Conservation (phyloP, 1,284 basidiomycete genomes). For the Xerocomus tenax region DNA sequence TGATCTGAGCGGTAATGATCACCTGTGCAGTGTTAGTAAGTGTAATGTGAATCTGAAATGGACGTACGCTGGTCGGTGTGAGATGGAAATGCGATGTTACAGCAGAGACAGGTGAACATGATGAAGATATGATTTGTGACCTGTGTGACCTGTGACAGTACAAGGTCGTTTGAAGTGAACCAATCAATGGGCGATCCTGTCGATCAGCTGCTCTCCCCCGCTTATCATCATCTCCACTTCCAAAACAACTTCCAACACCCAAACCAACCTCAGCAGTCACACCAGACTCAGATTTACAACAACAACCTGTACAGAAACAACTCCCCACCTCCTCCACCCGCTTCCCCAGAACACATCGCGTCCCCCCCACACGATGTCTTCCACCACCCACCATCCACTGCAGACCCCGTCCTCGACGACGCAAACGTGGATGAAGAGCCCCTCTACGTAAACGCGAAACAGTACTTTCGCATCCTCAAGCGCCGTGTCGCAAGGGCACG, state of each 20-base stretch:
- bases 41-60: neutral
- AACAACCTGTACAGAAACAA: conserved; percentile 23
- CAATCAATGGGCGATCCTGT: conserved; percentile 54
- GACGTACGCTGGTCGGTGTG: conserved; percentile 77
- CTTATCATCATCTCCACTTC: conserved; percentile 49
- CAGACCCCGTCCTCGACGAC: conserved; percentile 22
- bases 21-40: conserved; percentile 39
- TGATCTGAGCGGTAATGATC: conserved; percentile 90
- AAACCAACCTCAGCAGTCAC: conserved; percentile 12
- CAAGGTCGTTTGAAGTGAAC: conserved; percentile 25
- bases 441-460: conserved; percentile 94
- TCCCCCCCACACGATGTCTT: conserved; percentile 29
- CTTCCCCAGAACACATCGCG: conserved; percentile 19
- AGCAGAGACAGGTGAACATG: conserved; percentile 79
- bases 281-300: conserved; percentile 24
- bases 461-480: conserved; percentile 94
- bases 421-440: conserved; percentile 77
- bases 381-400: conserved; percentile 11
- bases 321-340: conserved; percentile 26
- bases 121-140: neutral
- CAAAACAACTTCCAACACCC: conserved; percentile 26
- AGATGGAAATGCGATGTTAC: conserved; percentile 77
- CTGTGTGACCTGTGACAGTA: conserved; percentile 8
- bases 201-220: conserved; percentile 56
- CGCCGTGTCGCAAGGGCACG: conserved; percentile 79